Conservation (phyloP, 257 asterid species). For the Cordia subcordata region DNA sequence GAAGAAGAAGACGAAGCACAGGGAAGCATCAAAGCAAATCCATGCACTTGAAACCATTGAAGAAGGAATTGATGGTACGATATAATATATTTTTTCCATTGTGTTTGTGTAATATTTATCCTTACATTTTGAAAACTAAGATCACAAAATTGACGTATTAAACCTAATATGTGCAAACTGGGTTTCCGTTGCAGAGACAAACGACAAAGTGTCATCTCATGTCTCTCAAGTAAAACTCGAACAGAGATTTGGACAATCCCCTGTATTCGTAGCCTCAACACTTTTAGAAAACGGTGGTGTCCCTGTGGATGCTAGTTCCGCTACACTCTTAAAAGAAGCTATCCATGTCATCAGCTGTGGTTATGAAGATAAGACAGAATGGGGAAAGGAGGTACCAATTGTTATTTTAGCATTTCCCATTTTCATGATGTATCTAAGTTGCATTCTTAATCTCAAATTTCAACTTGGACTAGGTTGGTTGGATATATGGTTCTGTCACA, state of each 20-base stretch:
- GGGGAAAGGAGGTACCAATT: slow-evolving; percentile 83
- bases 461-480: slow-evolving; percentile 55
- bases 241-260: slow-evolving; percentile 82
- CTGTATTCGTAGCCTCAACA: slow-evolving; percentile 74
- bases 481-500: slow-evolving; percentile 94
- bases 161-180: background rate
- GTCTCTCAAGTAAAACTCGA: slow-evolving; percentile 64
- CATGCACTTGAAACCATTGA: slow-evolving; percentile 93
- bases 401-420: background rate
- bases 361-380: slow-evolving; percentile 90
- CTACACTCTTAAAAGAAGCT: slow-evolving; percentile 64
- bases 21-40: slow-evolving; percentile 85
- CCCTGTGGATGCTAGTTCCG: slow-evolving; percentile 32
- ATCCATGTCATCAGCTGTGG: slow-evolving; percentile 95
- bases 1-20: slow-evolving; percentile 54
- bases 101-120: background rate
- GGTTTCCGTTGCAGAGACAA: slow-evolving; percentile 35
- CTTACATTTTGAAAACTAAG: background rate
- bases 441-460: background rate
- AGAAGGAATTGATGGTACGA: slow-evolving; percentile 67
- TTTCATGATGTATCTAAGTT: background rate
- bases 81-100: background rate
- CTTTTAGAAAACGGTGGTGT: slow-evolving; percentile 63
- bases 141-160: too few species aligned
- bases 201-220: slow-evolving; percentile 22